Evolutionary conservation across 2,329 filamentous ascomycete species (phyloP).

Genomic region (Pseudogymnoascus sp.): DNA sequence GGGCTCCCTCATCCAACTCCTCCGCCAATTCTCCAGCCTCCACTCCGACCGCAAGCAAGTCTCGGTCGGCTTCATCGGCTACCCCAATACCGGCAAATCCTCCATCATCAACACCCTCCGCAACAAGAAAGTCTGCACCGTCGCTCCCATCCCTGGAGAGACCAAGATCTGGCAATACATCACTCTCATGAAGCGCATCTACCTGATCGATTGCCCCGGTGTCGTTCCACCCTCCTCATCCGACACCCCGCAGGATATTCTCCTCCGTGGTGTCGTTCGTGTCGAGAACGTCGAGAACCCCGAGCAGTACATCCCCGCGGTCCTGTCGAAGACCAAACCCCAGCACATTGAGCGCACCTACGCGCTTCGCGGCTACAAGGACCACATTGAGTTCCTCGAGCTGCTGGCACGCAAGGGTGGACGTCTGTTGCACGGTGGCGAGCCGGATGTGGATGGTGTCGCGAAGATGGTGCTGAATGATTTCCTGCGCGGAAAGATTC

Average conservation of each 20-base stretch:
- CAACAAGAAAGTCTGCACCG: conserved; percentile 88
- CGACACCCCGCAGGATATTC: conserved; percentile 78
- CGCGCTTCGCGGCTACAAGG: conserved; percentile 70
- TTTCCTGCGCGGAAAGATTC: conserved; percentile 89
- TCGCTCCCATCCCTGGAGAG: conserved; percentile 91
- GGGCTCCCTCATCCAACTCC: conserved; percentile 81
- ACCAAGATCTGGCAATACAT: conserved; percentile 99
- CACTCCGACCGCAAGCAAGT: conserved; percentile 92
- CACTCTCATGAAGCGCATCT: conserved; percentile 88
- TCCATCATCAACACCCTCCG: conserved; percentile 94
- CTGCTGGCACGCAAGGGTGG: conserved; percentile 80
- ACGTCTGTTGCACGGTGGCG: conserved; percentile 80
- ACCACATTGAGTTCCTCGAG: conserved; percentile 77
- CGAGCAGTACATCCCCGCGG: conserved; percentile 85
- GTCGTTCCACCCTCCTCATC: conserved; percentile 83
- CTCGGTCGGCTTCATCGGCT: conserved; percentile 67
- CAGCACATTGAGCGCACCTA: conserved; percentile 92
- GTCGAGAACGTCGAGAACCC: conserved; percentile 96
- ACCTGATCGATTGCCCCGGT: conserved; percentile 93
- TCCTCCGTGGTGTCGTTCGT: conserved; percentile 83
- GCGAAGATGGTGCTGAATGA: conserved; percentile 97
- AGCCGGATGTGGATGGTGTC: conserved; percentile 88
- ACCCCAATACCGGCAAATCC: conserved; percentile 92
- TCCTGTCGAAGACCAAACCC: conserved; percentile 71
- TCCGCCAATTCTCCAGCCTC: conserved; percentile 85